Conservation (phyloP, 2,329 filamentous ascomycete genomes). For the Lizonia empirigonia region DNA sequence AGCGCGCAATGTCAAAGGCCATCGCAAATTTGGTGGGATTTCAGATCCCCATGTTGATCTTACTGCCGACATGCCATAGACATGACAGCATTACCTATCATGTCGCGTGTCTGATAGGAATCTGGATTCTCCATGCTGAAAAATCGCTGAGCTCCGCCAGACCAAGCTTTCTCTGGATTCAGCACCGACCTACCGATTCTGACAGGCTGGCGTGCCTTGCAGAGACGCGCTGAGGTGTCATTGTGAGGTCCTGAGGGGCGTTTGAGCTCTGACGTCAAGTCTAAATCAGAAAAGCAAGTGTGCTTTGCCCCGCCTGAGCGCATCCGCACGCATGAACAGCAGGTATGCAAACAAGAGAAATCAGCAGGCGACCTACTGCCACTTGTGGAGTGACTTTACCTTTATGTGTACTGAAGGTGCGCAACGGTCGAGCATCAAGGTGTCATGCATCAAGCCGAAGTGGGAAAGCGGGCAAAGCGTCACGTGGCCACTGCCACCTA, state of each 20-base stretch:
- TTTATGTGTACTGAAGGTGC: background rate
- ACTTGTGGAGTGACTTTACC: background rate
- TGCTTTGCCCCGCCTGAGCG: background rate
- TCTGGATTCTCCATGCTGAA: conserved; percentile 36
- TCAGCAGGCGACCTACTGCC: background rate
- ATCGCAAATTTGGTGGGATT: conserved; percentile 3
- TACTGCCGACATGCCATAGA: conserved; percentile 28
- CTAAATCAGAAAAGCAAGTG: background rate
- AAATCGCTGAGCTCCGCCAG: conserved; percentile 13
- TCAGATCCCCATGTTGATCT: conserved; percentile 19
- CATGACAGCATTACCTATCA: conserved; percentile 31
- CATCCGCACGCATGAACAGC: background rate
- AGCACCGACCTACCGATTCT: background rate
- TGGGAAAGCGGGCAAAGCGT: background rate
- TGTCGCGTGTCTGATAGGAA: conserved; percentile 18
- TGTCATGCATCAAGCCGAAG: conserved; percentile 1
- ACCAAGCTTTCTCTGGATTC: conserved; percentile 6
- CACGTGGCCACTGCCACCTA: background rate
- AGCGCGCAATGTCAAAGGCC: conserved; percentile 16
- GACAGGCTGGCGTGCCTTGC: conserved; percentile 1
- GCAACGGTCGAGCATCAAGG: conserved; percentile 5
- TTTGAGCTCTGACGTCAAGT: conserved; percentile 7
- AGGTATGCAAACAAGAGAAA: background rate
- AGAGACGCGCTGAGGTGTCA: background rate
- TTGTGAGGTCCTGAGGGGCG: background rate